These are phyloP conservation scores for Lonicera japonica DNA, from an alignment of 129 eudicot genomes.

Conservation along the genomic window DNA sequence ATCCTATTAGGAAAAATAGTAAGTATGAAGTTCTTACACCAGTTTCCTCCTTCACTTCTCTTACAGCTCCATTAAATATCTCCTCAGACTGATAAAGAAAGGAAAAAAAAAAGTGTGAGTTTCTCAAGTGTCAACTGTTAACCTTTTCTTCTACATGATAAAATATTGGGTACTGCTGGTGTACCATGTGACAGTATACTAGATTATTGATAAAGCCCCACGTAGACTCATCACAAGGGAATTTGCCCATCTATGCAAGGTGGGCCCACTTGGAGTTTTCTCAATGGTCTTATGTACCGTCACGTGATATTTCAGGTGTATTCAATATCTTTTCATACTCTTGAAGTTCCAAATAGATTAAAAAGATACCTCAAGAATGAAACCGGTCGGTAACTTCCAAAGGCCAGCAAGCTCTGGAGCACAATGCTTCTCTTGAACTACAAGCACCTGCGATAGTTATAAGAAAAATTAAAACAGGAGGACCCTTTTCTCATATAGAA, in stretches of 20 bases:
- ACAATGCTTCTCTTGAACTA: conserved; percentile 80
- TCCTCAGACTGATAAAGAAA: conserved; percentile 58
- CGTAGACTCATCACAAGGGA: background rate
- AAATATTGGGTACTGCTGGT: no score
- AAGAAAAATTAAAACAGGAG: no score
- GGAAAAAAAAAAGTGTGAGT: background rate
- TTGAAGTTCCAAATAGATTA: background rate
- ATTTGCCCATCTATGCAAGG: no score
- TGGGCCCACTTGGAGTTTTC: no score
- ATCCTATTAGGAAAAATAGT: background rate
- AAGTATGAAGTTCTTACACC: conserved; percentile 46
- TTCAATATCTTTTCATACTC: no score
- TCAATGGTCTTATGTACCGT: no score
- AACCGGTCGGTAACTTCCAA: conserved; percentile 95
- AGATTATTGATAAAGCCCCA: background rate
- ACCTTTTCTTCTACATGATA: no score
- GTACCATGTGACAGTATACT: background rate
- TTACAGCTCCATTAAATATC: conserved; percentile 67
- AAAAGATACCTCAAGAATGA: conserved; percentile 58
- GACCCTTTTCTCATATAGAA: no score
- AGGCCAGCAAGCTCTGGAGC: conserved; percentile 51
- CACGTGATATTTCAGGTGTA: no score
- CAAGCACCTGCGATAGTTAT: conserved; percentile 51
- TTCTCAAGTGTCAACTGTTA: background rate
- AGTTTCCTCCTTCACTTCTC: conserved; percentile 95